Evolutionary conservation across 108 stramenopile species (phyloP).

Genomic region (Cylindrotheca fusiformis): DNA sequence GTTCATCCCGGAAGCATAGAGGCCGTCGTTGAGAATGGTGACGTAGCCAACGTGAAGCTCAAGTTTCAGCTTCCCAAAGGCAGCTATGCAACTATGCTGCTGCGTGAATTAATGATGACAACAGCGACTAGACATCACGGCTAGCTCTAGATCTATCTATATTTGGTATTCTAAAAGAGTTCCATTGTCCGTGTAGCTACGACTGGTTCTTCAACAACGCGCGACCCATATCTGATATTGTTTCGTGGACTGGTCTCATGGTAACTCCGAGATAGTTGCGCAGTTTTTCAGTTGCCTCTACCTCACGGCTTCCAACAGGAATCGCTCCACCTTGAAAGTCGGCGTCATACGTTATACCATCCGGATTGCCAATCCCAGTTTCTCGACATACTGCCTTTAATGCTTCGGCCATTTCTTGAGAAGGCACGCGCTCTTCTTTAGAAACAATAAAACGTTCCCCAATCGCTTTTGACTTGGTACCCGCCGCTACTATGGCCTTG

Average conservation of each 20-base stretch:
- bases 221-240: constrained; percentile 70
- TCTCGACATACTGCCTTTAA: constrained; percentile 30
- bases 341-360: constrained; percentile 52
- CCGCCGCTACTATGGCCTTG: constrained; percentile 69
- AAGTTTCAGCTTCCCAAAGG: constrained; percentile 72
- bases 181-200: neutral
- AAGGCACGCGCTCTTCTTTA: constrained; percentile 60
- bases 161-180: neutral
- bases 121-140: constrained; percentile 32
- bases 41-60: constrained; percentile 30
- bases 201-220: constrained; percentile 24
- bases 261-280: constrained; percentile 44
- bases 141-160: neutral
- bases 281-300: constrained; percentile 52
- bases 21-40: constrained; percentile 6
- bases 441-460: constrained; percentile 71
- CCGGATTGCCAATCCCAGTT: constrained; percentile 22
- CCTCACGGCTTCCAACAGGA: constrained; percentile 70
- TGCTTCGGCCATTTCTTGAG: constrained; percentile 52
- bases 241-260: constrained; percentile 61
- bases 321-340: constrained; percentile 80
- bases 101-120: constrained; percentile 79
- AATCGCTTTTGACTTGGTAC: constrained; percentile 20
- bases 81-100: constrained; percentile 79
- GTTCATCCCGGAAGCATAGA: constrained; percentile 22